These are phyloP conservation scores for Psilocybe azurescens DNA, from an alignment of 768 basidiomycete genomes.

Conservation along the genomic window DNA sequence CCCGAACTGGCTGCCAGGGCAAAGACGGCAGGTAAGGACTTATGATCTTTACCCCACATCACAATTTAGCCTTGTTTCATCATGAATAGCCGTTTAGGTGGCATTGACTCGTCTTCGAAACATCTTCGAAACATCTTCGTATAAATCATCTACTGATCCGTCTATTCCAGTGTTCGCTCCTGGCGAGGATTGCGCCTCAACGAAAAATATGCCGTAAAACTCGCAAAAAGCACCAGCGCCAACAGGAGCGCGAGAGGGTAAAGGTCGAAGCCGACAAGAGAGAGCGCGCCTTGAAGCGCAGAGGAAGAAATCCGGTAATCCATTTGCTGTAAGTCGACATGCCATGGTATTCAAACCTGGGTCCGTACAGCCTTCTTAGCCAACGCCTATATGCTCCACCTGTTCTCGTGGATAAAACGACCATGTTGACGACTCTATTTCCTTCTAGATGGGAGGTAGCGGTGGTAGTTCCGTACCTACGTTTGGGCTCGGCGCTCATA, in stretches of 20 bases:
- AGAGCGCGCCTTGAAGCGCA: conserved; percentile 16
- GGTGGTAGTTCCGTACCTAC: conserved; percentile 16
- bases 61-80: background rate
- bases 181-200: conserved; percentile 82
- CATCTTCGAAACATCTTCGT: background rate
- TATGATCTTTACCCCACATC: background rate
- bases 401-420: background rate
- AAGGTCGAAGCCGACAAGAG: conserved; percentile 39
- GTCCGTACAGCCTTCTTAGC: background rate
- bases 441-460: conserved; percentile 18
- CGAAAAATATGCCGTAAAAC: conserved; percentile 73
- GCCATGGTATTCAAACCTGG: conserved; percentile 1
- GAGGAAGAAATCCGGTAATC: conserved; percentile 25
- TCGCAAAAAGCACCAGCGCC: conserved; percentile 59
- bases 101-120: background rate
- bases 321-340: conserved; percentile 27
- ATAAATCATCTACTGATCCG: background rate
- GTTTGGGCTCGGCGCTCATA: conserved; percentile 68
- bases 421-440: background rate
- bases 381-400: background rate
- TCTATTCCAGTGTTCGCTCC: conserved; percentile 66
- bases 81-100: background rate
- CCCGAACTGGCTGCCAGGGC: conserved; percentile 70
- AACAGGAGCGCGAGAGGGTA: conserved; percentile 42
- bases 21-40: conserved; percentile 75